Conservation (phyloP, 257 asterid species). For the Jacaranda copaia region DNA sequence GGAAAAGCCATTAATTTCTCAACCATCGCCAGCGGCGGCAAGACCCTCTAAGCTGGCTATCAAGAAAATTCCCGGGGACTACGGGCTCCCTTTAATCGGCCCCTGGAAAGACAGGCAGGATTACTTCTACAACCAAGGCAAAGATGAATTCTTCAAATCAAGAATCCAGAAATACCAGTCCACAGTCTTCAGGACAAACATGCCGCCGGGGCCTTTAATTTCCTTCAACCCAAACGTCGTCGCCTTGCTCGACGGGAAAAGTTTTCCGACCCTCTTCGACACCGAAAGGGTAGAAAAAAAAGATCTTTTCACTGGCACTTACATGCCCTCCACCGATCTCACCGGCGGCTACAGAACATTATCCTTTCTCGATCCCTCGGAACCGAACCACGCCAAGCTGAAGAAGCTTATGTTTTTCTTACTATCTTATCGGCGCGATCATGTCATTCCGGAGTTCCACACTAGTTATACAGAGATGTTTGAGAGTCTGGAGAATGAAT, state of each 20-base stretch:
- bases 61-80: conserved; percentile 66
- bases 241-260: conserved; percentile 75
- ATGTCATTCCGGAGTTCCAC: conserved; percentile 65
- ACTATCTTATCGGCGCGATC: conserved; percentile 60
- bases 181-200: conserved; percentile 75
- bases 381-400: conserved; percentile 68
- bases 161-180: conserved; percentile 68
- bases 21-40: conserved; percentile 13
- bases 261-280: conserved; percentile 76
- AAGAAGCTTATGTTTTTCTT: conserved; percentile 67
- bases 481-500: conserved; percentile 54
- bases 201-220: conserved; percentile 84
- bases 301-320: conserved; percentile 82
- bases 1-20: conserved; percentile 40
- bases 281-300: conserved; percentile 69
- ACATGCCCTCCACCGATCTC: conserved; percentile 73
- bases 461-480: conserved; percentile 50
- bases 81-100: conserved; percentile 68
- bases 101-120: conserved; percentile 74
- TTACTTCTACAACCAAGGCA: conserved; percentile 78
- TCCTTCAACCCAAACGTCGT: conserved; percentile 71
- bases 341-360: conserved; percentile 78
- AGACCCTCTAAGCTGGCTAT: conserved; percentile 38
- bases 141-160: conserved; percentile 73
- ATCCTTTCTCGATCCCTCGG: conserved; percentile 81